phyloP scores from a whole-genome alignment of 2,329 filamentous ascomycete species.

The Aspergillus sojae region DNA sequence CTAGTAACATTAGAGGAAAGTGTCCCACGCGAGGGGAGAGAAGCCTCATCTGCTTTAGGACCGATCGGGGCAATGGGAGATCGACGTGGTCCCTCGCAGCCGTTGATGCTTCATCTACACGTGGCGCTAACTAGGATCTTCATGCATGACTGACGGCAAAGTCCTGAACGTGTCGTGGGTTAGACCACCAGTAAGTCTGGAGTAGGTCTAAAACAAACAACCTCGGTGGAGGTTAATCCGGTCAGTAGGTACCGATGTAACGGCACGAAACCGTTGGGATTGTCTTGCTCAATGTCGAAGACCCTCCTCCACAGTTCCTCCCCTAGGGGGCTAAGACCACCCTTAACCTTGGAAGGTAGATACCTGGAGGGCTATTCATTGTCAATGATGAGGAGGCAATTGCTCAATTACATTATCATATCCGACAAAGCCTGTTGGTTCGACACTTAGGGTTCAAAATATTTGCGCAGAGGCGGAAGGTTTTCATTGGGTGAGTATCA shows the following conservation, averaged over 20 bases:
- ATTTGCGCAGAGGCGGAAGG: neutral
- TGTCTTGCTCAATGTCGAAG: neutral
- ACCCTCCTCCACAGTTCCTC: neutral
- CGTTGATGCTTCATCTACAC: constrained; percentile 41
- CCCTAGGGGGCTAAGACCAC: neutral
- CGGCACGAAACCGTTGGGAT: neutral
- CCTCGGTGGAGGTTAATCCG: neutral
- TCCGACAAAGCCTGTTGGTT: neutral
- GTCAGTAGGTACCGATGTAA: neutral
- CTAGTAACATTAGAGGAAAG: constrained; percentile 24
- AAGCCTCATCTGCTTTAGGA: constrained; percentile 23
- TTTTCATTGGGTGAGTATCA: neutral
- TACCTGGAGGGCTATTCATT: neutral
- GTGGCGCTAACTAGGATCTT: constrained; percentile 43
- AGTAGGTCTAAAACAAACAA: constrained; percentile 1
- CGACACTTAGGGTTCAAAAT: neutral
- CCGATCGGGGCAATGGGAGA: constrained; percentile 38
- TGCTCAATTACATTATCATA: constrained; percentile 7
- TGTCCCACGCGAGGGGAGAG: constrained; percentile 19
- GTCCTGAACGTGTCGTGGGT: neutral
- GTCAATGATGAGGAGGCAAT: neutral
- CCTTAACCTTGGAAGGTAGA: neutral
- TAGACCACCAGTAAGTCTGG: neutral
- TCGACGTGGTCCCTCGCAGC: constrained; percentile 42
- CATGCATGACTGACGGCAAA: constrained; percentile 32